These are phyloP conservation scores for Boletus chippewaensis DNA, from an alignment of 1,284 basidiomycete species.

Conservation along the genomic window DNA sequence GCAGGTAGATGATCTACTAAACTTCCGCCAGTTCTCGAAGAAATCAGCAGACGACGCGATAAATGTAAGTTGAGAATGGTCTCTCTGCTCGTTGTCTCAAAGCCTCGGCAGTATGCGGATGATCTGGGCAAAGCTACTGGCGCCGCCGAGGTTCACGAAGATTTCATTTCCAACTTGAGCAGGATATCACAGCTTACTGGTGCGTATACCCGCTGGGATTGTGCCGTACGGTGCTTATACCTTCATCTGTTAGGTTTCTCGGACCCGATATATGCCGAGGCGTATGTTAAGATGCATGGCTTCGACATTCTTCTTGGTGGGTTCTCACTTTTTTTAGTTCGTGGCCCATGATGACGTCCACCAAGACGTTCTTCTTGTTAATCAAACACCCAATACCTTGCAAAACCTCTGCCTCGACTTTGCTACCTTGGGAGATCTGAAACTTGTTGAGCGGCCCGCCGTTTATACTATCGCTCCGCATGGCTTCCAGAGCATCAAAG, in stretches of 20 bases:
- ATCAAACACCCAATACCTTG: slow-evolving; percentile 91
- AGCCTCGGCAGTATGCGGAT: slow-evolving; percentile 66
- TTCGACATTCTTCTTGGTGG: slow-evolving; percentile 92
- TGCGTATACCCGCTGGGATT: slow-evolving; percentile 21
- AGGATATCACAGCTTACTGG: slow-evolving; percentile 94
- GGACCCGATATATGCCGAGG: slow-evolving; percentile 97
- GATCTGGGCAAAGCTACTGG: slow-evolving; percentile 92
- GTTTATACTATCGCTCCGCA: slow-evolving; percentile 93
- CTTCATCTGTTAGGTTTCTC: slow-evolving; percentile 69
- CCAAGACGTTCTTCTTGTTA: slow-evolving; percentile 90
- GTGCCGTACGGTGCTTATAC: not conserved
- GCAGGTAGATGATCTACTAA: slow-evolving; percentile 90
- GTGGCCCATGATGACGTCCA: not conserved
- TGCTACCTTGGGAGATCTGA: slow-evolving; percentile 94
- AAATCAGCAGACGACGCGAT: slow-evolving; percentile 76
- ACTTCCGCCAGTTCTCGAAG: slow-evolving; percentile 93
- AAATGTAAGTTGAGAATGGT: slow-evolving; percentile 53
- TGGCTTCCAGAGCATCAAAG: slow-evolving; percentile 98
- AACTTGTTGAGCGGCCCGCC: slow-evolving; percentile 92
- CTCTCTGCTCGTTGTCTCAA: slow-evolving; percentile 1
- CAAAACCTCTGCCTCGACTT: slow-evolving; percentile 98
- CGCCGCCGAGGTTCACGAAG: slow-evolving; percentile 76
- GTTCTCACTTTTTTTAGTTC: not conserved
- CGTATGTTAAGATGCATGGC: slow-evolving; percentile 96
- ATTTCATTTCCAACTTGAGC: slow-evolving; percentile 94